A percentile compares a stretch with the other conserved stretches of the same genome.
phyloP scores from a whole-genome alignment of 257 asterid genomes.

The Sherardia arvensis region DNA sequence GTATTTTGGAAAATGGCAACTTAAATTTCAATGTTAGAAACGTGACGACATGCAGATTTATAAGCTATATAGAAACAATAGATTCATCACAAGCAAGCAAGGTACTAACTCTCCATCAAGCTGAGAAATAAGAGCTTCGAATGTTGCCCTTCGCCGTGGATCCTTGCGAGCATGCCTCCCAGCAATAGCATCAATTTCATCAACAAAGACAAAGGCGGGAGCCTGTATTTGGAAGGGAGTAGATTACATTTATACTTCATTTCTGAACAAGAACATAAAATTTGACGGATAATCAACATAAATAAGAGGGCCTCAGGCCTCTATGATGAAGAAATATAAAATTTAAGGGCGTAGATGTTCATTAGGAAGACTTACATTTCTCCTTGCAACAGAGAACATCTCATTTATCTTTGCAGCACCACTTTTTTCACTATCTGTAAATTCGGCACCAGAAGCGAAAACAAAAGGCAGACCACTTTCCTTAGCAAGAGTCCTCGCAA shows the following conservation, averaged over 20 bases:
- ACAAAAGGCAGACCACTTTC: slow-evolving; percentile 96
- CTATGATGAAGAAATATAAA: not conserved
- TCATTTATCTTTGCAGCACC: slow-evolving; percentile 88
- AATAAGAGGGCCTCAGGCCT: not conserved
- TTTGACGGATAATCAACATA: not conserved
- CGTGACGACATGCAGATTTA: not conserved
- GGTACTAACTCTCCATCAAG: slow-evolving; percentile 95
- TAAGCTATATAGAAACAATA: not conserved
- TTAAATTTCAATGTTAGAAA: not conserved
- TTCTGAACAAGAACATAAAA: not conserved
- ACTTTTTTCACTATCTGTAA: slow-evolving; percentile 91
- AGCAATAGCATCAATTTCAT: slow-evolving; percentile 99
- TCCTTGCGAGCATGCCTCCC: slow-evolving; percentile 92
- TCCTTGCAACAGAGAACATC: slow-evolving; percentile 76
- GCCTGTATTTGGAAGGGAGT: slow-evolving; percentile 50
- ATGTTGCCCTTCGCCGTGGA: slow-evolving; percentile 79
- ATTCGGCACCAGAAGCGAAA: slow-evolving; percentile 99
- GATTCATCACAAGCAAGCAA: slow-evolving; percentile 10
- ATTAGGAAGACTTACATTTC: slow-evolving; percentile 63
- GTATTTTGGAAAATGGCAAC: slow-evolving; percentile 4
- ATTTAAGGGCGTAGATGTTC: not conserved
- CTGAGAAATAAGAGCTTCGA: slow-evolving; percentile 85
- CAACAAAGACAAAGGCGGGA: slow-evolving; percentile 90
- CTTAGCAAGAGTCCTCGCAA: slow-evolving; percentile 90
- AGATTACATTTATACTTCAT: not conserved